phyloP scores from a whole-genome alignment of 164 flowering plant genomes.

The Nymphaea thermarum region DNA sequence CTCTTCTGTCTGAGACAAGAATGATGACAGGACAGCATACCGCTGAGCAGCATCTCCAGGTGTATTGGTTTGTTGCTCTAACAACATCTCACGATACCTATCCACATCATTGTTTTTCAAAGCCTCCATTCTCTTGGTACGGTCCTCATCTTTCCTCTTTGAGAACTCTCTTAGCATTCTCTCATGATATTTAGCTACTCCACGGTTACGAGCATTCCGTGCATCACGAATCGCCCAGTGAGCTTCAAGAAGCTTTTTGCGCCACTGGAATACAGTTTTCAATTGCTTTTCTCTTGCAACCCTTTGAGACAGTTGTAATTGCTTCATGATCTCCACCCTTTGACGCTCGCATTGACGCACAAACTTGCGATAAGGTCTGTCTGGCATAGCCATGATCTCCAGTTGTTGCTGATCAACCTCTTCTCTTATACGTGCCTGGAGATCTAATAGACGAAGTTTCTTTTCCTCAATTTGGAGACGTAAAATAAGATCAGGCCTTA shows the following conservation, averaged over 20 bases:
- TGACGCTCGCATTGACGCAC: constrained; percentile 92
- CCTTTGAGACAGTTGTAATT: constrained; percentile 81
- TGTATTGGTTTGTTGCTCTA: constrained; percentile 94
- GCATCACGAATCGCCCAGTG: constrained; percentile 99
- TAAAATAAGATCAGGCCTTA: constrained; percentile 87
- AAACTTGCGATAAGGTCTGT: constrained; percentile 89
- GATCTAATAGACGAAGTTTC: constrained; percentile 67
- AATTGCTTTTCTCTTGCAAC: constrained; percentile 82
- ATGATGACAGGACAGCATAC: constrained; percentile 87
- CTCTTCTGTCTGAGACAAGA: constrained; percentile 92
- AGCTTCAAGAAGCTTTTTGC: constrained; percentile 92
- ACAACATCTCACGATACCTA: constrained; percentile 89
- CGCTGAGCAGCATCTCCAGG: constrained; percentile 94
- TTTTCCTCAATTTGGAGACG: constrained; percentile 88
- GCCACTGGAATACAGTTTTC: constrained; percentile 91
- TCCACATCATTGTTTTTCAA: constrained; percentile 98
- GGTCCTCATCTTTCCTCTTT: constrained; percentile 87
- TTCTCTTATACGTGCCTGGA: constrained; percentile 80
- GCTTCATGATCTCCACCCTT: constrained; percentile 72
- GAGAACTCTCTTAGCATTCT: constrained; percentile 94
- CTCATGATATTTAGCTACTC: constrained; percentile 97
- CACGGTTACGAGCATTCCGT: constrained; percentile 90
- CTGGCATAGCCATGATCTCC: constrained; percentile 98
- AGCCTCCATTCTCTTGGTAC: constrained; percentile 95
- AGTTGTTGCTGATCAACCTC: constrained; percentile 94